Evolutionary conservation across 768 basidiomycete genomes (phyloP), one percentile per base, ranked within the genome.

Genomic region (Naganishia randhawae): DNA sequence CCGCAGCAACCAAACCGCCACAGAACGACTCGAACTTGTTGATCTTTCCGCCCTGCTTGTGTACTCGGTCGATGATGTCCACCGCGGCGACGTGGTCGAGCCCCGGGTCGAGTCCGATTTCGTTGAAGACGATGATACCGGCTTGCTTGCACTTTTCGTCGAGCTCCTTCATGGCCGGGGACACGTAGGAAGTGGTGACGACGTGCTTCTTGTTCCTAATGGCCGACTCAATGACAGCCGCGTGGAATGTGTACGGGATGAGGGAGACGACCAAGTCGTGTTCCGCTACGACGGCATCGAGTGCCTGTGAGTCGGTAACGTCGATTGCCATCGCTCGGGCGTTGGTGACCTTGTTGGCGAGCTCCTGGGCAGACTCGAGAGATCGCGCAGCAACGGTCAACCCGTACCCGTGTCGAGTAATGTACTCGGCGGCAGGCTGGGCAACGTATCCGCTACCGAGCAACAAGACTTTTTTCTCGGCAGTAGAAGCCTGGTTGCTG

Each of bases 391-490:
- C 93, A 66, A 98, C 86, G 39, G 90, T 93, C 75, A 99, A 84
- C 62, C 85, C 81, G 81, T 97, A 68, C 84, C 84, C 53, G 89
- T 87, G 75, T 88, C 83, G 42, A 90, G 88, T 86, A 73, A 99
- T 83, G 79, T 95, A 98, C 79, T 97, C 93, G 5, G 93, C 96
- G 67, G 91, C 91, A n/a, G 96, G 96, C 19, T 88, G 86, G 0
- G 96, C 93, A 70, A 99, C 96, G 74, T 90, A 95, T 51, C 96
- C 96, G 70, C 89, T 91, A 53, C 96, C 96, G 63, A 99, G 87
- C 37, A 99, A 84, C 50, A 98, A 86, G 22, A 99, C 83, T 77
- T 85, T 88, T 72, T 86, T 85, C 80, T 79, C 62, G 77, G 75
- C 66, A 48, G 71, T 71, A 52, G 65, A n/a, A n/a, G n/a, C n/a